These are phyloP conservation scores for Carex littledalei DNA, from an alignment of 176 grass and related monocot genomes.

Conservation along the genomic window DNA sequence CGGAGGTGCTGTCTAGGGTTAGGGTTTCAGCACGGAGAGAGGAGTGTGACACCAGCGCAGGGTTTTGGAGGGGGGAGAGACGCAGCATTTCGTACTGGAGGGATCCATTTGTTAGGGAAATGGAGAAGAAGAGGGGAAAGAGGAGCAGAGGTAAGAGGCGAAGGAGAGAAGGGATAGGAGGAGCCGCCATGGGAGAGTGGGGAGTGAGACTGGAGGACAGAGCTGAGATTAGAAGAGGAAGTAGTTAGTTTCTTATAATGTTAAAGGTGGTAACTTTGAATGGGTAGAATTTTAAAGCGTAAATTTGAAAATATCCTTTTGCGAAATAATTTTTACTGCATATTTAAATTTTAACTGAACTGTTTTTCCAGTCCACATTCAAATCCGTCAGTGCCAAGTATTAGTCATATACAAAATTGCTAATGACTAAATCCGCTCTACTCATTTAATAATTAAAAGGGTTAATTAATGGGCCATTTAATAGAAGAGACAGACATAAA, in stretches of 20 bases:
- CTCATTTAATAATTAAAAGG: not conserved
- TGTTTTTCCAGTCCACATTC: not conserved
- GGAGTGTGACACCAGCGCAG: conserved; percentile 4
- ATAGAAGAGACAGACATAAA: not conserved
- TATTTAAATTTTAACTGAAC: not conserved
- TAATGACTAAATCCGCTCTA: not conserved
- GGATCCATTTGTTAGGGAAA: conserved; percentile 6
- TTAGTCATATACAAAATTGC: not conserved
- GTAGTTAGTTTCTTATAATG: conserved; percentile 6
- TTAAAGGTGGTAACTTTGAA: not conserved
- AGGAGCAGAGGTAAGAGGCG: conserved; percentile 8
- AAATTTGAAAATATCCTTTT: not conserved
- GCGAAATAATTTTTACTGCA: not conserved
- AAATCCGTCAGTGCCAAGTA: not conserved
- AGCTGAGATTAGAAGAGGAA: conserved; percentile 10
- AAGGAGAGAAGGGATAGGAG: conserved; percentile 6
- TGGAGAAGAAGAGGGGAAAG: conserved; percentile 6
- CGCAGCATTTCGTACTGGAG: conserved; percentile 18
- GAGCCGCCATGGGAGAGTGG: conserved; percentile 29
- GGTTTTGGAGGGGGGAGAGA: conserved; percentile 15
- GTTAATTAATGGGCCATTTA: not conserved
- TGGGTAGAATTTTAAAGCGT: not conserved
- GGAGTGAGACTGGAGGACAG: conserved; percentile 3
- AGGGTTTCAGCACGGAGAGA: conserved; percentile 23
- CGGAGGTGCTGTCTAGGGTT: conserved; percentile 1